A percentile compares a stretch with the other conserved stretches of the same genome.
Evolutionary conservation across 352 stramenopile genomes (phyloP).

Genomic region (Plasmopara muralis): DNA sequence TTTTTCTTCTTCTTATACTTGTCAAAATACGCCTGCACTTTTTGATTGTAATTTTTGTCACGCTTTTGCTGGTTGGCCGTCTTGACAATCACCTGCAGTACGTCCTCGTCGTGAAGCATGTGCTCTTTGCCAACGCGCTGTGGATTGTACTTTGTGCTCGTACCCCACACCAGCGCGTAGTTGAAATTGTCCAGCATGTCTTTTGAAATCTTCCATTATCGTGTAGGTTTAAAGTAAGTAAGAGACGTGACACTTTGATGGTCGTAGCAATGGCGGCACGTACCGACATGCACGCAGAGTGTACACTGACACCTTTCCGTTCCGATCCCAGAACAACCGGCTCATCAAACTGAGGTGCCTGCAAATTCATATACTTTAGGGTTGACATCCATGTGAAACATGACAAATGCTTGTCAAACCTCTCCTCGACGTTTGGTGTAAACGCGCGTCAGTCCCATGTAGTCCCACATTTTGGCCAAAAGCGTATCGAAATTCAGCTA

Average conservation of each 20-base stretch:
- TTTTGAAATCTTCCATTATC: constrained; percentile 69
- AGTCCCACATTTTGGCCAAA: constrained; percentile 86
- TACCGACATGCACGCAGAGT: constrained; percentile 79
- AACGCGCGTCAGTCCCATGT: constrained; percentile 85
- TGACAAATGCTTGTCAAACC: constrained; percentile 19
- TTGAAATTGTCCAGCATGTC: constrained; percentile 96
- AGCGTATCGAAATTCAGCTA: constrained; percentile 96
- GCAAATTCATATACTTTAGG: constrained; percentile 4
- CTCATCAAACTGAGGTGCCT: constrained; percentile 70
- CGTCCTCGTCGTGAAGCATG: constrained; percentile 96
- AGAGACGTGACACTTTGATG: background rate
- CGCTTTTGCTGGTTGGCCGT: constrained; percentile 97
- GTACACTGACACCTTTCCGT: constrained; percentile 73
- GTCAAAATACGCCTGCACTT: constrained; percentile 94
- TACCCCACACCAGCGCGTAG: constrained; percentile 97
- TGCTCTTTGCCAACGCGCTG: constrained; percentile 95
- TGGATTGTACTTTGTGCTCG: constrained; percentile 96
- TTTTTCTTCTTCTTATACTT: constrained; percentile 96
- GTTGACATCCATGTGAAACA: background rate
- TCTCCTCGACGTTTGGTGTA: constrained; percentile 86
- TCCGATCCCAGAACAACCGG: constrained; percentile 81
- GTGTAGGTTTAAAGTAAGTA: background rate
- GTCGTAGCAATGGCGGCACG: constrained; percentile 6
- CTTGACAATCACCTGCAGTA: constrained; percentile 97
- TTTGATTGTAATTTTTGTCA: constrained; percentile 95